Percentiles rank a stretch among this genome's conserved stretches.
phyloP scores from a whole-genome alignment of 2,329 filamentous ascomycete species.

The Calycina marina region DNA sequence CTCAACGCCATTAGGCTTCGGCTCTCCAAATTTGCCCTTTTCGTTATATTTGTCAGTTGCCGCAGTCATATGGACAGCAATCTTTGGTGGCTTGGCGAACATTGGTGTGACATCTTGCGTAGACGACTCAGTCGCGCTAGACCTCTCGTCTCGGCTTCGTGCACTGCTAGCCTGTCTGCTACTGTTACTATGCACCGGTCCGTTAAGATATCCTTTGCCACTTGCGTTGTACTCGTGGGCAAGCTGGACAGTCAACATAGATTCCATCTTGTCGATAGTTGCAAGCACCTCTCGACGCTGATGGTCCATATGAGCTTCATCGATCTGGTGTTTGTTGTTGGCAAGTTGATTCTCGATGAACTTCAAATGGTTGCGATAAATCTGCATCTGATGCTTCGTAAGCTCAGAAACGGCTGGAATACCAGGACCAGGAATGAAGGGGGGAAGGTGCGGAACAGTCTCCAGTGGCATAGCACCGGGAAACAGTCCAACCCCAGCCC shows the following conservation, averaged over 20 bases:
- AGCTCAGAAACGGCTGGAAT: slow-evolving; percentile 8
- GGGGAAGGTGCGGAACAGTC: neutral
- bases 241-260: slow-evolving; percentile 11
- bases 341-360: slow-evolving; percentile 42
- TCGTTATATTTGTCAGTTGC: neutral
- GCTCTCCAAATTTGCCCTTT: neutral
- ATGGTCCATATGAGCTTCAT: slow-evolving; percentile 35
- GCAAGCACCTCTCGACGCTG: slow-evolving; percentile 28
- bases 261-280: slow-evolving; percentile 15
- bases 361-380: slow-evolving; percentile 36
- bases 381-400: slow-evolving; percentile 15
- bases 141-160: neutral
- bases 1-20: too few species aligned
- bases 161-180: neutral
- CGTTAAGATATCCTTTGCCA: neutral
- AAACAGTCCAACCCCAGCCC: neutral
- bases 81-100: neutral
- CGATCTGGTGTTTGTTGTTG: slow-evolving; percentile 48
- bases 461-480: neutral
- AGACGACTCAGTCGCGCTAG: neutral
- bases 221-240: slow-evolving; percentile 5
- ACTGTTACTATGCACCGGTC: neutral
- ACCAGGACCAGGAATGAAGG: slow-evolving; percentile 5
- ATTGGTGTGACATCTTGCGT: neutral
- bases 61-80: neutral